Evolutionary conservation across 2,329 filamentous ascomycete genomes (phyloP).

Genomic region (Lecanicillium sp.): DNA sequence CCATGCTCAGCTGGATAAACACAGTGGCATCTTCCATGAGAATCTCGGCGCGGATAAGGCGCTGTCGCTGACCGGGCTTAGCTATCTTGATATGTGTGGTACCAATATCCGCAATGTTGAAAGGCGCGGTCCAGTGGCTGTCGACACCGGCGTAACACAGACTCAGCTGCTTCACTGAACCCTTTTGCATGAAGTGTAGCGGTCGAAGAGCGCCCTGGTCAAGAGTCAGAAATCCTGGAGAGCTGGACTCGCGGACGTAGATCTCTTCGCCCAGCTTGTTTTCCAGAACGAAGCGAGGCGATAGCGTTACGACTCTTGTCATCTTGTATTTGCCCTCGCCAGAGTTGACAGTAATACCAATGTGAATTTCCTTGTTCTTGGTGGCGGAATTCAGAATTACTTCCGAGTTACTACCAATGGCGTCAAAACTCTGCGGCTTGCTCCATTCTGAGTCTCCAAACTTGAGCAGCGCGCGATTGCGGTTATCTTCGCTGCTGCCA

Average conservation of each 20-base stretch:
- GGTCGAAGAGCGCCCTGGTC: slow-evolving; percentile 75
- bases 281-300: slow-evolving; percentile 87
- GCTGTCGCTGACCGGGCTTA: slow-evolving; percentile 82
- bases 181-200: slow-evolving; percentile 82
- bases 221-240: slow-evolving; percentile 75
- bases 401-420: slow-evolving; percentile 87
- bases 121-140: slow-evolving; percentile 95
- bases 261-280: slow-evolving; percentile 88
- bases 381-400: slow-evolving; percentile 71
- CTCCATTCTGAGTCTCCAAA: slow-evolving; percentile 92
- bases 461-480: slow-evolving; percentile 83
- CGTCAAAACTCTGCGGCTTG: slow-evolving; percentile 95
- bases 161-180: slow-evolving; percentile 78
- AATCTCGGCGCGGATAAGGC: slow-evolving; percentile 79
- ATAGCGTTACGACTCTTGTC: slow-evolving; percentile 89
- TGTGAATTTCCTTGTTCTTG: slow-evolving; percentile 75
- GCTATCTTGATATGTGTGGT: slow-evolving; percentile 91
- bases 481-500: slow-evolving; percentile 75
- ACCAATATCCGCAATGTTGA: slow-evolving; percentile 93
- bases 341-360: slow-evolving; percentile 81
- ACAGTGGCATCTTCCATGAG: slow-evolving; percentile 90
- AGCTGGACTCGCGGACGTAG: slow-evolving; percentile 85
- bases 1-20: slow-evolving; percentile 83
- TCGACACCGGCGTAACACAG: slow-evolving; percentile 90
- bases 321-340: slow-evolving; percentile 97